phyloP scores from a whole-genome alignment of 345 rosid genomes.

The Eucalyptus leucophloia region DNA sequence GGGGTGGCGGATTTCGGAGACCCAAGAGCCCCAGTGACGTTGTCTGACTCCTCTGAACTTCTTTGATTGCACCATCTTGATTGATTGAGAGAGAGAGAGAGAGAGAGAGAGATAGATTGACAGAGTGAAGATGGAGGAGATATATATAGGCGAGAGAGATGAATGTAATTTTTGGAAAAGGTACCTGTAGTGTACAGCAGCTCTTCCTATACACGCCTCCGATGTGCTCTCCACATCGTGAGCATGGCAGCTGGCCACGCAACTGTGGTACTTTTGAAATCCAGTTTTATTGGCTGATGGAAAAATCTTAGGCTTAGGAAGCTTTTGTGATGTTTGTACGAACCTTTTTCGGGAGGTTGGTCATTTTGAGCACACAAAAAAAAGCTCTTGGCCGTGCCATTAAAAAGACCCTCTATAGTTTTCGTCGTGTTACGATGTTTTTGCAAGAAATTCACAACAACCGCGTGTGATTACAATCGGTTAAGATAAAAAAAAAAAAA shows the following conservation, averaged over 20 bases:
- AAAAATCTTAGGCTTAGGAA: neutral
- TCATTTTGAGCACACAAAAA: neutral
- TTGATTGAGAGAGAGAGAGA: neutral
- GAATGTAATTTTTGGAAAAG: neutral
- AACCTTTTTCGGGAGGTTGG: neutral
- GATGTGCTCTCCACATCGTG: neutral
- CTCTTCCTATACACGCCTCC: neutral
- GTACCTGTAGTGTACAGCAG: neutral
- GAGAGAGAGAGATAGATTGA: neutral
- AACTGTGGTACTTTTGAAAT: neutral
- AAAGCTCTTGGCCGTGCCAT: no score
- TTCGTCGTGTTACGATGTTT: neutral
- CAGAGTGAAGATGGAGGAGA: neutral
- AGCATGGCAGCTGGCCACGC: neutral
- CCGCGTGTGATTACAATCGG: neutral
- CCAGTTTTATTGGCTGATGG: neutral
- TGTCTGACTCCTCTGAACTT: conserved; percentile 63
- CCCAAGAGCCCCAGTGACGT: conserved; percentile 74
- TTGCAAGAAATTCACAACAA: neutral
- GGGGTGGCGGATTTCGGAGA: conserved; percentile 55
- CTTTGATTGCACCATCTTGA: conserved; percentile 36
- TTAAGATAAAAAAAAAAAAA: neutral
- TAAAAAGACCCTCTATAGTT: neutral
- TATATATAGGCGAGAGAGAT: neutral
- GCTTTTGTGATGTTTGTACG: neutral